These are phyloP conservation scores for Penicillium nordicum DNA, from an alignment of 2,329 filamentous ascomycete genomes.

Conservation along the genomic window DNA sequence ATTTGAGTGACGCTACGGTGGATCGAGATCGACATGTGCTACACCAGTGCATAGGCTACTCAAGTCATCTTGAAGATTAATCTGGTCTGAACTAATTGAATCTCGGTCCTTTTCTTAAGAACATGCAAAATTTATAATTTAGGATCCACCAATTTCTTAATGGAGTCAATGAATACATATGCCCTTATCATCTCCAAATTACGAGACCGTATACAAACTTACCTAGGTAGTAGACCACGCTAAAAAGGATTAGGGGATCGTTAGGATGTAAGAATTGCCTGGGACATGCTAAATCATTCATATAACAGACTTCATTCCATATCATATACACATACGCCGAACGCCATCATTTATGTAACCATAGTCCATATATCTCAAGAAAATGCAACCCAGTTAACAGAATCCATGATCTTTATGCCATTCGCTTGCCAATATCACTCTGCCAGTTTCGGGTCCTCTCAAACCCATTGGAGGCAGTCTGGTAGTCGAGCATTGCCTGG, in stretches of 20 bases:
- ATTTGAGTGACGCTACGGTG: not conserved
- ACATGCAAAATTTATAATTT: no score
- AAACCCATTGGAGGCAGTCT: slow-evolving; percentile 71
- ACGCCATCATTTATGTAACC: not conserved
- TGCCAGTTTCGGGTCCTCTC: slow-evolving; percentile 75
- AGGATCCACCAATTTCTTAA: no score
- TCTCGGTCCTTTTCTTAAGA: no score
- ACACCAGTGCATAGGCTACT: no score
- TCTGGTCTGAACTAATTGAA: no score
- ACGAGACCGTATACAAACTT: not conserved
- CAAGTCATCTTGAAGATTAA: no score
- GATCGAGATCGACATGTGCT: no score
- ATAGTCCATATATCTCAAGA: not conserved
- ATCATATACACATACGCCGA: not conserved
- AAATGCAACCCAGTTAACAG: not conserved
- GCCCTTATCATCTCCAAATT: no score
- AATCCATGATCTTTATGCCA: slow-evolving; percentile 41
- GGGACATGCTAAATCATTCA: not conserved
- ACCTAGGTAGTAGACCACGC: not conserved
- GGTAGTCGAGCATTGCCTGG: slow-evolving; percentile 73
- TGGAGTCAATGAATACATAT: no score
- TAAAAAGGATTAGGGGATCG: not conserved
- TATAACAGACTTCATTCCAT: not conserved
- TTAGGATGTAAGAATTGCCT: not conserved
- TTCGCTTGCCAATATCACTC: slow-evolving; percentile 81